Conservation (phyloP, 2,329 filamentous ascomycete genomes). For the Botryotinia narcissicola region DNA sequence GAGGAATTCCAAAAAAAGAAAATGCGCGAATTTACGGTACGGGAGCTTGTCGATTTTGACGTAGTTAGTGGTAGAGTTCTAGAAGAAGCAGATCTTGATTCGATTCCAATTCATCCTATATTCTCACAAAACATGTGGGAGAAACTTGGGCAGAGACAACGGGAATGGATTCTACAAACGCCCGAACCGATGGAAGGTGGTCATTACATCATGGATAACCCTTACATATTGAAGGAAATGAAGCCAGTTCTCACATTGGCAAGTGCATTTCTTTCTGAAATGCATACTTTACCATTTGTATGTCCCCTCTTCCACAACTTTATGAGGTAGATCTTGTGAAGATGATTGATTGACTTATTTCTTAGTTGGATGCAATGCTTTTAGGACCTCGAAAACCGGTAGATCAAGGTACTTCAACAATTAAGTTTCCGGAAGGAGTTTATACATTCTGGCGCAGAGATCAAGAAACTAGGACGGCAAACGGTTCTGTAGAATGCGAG, state of each 20-base stretch:
- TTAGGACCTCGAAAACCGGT: neutral
- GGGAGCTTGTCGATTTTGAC: slow-evolving; percentile 18
- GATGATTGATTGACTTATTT: neutral
- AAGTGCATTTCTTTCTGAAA: slow-evolving; percentile 28
- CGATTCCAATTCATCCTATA: neutral
- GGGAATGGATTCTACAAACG: neutral
- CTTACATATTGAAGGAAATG: slow-evolving; percentile 25
- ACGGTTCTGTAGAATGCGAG: neutral
- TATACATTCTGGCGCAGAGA: slow-evolving; percentile 6
- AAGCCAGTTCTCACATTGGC: slow-evolving; percentile 32
- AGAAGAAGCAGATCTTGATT: neutral
- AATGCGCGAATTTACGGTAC: neutral
- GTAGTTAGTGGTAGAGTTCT: slow-evolving; percentile 3
- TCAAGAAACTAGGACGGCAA: neutral
- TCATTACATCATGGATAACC: slow-evolving; percentile 21
- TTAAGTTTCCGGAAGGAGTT: neutral
- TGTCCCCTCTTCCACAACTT: neutral
- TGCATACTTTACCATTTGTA: slow-evolving; percentile 4
- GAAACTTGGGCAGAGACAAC: neutral
- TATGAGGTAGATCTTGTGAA: neutral
- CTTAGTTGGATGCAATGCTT: slow-evolving; percentile 8
- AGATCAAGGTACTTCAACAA: neutral
- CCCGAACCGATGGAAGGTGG: neutral
- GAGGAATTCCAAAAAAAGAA: neutral
- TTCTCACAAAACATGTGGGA: neutral